Base-by-base conservation (phyloP, 805 yeast species). In the Candida multigemmis region DNA sequence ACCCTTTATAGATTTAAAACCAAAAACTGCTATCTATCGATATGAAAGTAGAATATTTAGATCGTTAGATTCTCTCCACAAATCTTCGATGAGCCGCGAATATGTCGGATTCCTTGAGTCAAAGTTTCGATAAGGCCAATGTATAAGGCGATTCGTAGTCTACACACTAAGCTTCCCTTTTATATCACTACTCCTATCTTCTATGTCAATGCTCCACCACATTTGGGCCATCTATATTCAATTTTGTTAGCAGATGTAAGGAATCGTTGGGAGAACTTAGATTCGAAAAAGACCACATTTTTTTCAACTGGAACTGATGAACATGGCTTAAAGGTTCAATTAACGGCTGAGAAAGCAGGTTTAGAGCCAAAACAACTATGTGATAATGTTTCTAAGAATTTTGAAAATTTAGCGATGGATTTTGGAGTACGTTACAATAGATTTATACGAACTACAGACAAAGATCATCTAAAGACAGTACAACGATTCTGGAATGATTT, bases 281-380 rank as follows among this genome's bases (percentile, higher is more conserved):
- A 56, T 4, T 52, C 71, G 0, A 27, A 21, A 12, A 40, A 36
- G 3, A 21, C 33, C 12, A 53, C 76, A 1, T 68, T 57, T 33
- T 68, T 87, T 44, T 71, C 83, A 5, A 91, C 97, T 0, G 98
- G 98, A 1, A 87, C 96, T 0, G 98, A 91, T 50, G 98, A 91
- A 52, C 98, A 91, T 50, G 98, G 98, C 0, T 56, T 86, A 29
- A 91, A 91, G 58, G 89, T 89, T 16, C 94, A 84, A 41, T 63
- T 71, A n/a, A 96, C 93, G 0, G 94, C 96, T 0, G 61, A 60
- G 31, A 65, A 62, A 8, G 44, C 45, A 5, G 63, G 65, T 0
- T 46, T 50, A n/a, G 55, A 56, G 1, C 64, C 96, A 1, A 67
- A 77, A 42, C 45, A 50, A 23, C 80, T 87, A 41, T 93, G 86